A percentile compares a stretch with the other conserved stretches of the same genome.
Evolutionary conservation across 306 rosid genomes (phyloP).

Genomic region (Vigna nakashimae): DNA sequence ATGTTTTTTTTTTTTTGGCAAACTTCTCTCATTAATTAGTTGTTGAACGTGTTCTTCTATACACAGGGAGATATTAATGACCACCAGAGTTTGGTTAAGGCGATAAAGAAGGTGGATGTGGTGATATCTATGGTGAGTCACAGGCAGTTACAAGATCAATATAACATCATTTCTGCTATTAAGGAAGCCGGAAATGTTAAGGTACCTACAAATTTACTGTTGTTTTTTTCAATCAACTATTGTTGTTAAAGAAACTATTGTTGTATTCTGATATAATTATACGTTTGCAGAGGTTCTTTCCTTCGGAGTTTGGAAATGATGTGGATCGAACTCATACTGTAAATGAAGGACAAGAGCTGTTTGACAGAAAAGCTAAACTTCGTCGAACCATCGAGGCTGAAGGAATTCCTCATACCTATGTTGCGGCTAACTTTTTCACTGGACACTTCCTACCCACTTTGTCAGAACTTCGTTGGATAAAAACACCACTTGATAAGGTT

Average conservation of each 20-base stretch:
- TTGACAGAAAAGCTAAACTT: slow-evolving; percentile 32
- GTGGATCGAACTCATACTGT: slow-evolving; percentile 39
- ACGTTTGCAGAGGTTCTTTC: slow-evolving; percentile 51
- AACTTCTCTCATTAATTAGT: no score
- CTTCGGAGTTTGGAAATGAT: slow-evolving; percentile 54
- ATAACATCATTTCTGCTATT: slow-evolving; percentile 75
- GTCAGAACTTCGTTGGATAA: slow-evolving; percentile 13
- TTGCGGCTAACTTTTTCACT: slow-evolving; percentile 42
- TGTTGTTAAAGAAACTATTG: no score
- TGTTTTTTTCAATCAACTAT: neutral
- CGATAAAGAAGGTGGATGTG: slow-evolving; percentile 77
- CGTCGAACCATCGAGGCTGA: slow-evolving; percentile 50
- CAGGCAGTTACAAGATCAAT: slow-evolving; percentile 62
- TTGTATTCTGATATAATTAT: neutral
- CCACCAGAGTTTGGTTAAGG: slow-evolving; percentile 33
- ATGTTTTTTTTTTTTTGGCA: no score
- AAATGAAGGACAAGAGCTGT: slow-evolving; percentile 40
- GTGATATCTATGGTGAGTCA: slow-evolving; percentile 70
- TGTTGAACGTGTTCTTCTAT: neutral
- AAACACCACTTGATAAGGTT: slow-evolving; percentile 45
- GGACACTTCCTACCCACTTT: slow-evolving; percentile 36
- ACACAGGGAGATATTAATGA: slow-evolving; percentile 1
- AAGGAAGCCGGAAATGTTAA: slow-evolving; percentile 79
- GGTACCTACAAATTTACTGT: slow-evolving; percentile 41
- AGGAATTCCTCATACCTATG: slow-evolving; percentile 52